A percentile compares a stretch with the other conserved stretches of the same genome.
Conservation (phyloP, 2,329 filamentous ascomycete genomes). For the Trichoderma oligosporum region DNA sequence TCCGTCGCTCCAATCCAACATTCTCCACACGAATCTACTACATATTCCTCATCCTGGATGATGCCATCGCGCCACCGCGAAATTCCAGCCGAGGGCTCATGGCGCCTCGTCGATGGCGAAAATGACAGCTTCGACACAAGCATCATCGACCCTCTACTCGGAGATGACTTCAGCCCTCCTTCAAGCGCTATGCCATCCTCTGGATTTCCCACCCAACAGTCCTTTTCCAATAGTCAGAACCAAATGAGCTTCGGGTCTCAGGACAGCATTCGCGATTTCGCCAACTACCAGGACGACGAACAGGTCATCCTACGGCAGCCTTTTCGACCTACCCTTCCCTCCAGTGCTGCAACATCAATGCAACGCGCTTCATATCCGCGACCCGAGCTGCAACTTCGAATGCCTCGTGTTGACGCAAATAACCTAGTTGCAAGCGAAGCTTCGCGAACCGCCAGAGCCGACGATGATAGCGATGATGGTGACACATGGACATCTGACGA, state of each 20-base stretch:
- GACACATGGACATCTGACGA: neutral
- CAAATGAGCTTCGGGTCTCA: constrained; percentile 46
- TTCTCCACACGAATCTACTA: neutral
- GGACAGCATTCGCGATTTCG: constrained; percentile 54
- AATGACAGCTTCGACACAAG: constrained; percentile 59
- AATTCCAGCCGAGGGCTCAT: constrained; percentile 51
- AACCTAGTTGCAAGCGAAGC: constrained; percentile 36
- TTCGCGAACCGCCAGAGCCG: constrained; percentile 22
- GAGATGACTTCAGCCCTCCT: constrained; percentile 37
- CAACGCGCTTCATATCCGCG: constrained; percentile 33
- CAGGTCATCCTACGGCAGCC: constrained; percentile 52
- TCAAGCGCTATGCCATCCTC: constrained; percentile 39
- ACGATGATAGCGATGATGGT: neutral
- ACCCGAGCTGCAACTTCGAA: constrained; percentile 51
- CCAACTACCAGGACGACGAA: constrained; percentile 52
- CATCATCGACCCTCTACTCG: constrained; percentile 44
- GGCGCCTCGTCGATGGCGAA: constrained; percentile 59
- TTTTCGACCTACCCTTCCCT: constrained; percentile 51
- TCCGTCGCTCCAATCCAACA: too few species aligned
- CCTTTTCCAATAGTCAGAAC: constrained; percentile 32
- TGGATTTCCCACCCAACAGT: constrained; percentile 45
- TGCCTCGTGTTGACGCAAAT: constrained; percentile 47
- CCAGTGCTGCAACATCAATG: constrained; percentile 23
- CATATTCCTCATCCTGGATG: neutral
- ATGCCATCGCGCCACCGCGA: constrained; percentile 19